These are phyloP conservation scores for Coemansia sp. DNA, from an alignment of 192 early-diverging fungal genomes.

Conservation along the genomic window DNA sequence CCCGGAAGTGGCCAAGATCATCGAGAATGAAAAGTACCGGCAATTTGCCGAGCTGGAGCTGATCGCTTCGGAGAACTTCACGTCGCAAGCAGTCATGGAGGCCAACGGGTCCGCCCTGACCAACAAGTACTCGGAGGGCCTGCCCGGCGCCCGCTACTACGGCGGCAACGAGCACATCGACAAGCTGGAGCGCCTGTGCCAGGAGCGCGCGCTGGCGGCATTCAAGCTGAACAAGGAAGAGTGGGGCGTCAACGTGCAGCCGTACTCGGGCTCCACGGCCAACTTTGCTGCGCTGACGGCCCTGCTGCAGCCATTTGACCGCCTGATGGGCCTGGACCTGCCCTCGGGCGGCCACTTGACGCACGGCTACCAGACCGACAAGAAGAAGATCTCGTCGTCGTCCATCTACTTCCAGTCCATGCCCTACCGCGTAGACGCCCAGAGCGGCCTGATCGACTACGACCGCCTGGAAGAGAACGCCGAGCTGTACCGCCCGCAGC, in stretches of 20 bases:
- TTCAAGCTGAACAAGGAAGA: constrained; percentile 83
- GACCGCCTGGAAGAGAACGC: constrained; percentile 92
- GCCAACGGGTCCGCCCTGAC: constrained; percentile 98
- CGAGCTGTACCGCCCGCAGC: constrained; percentile 92
- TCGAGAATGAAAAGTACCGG: constrained; percentile 97
- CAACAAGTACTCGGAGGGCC: constrained; percentile 99
- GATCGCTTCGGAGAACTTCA: constrained; percentile 99
- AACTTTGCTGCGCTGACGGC: constrained; percentile 98
- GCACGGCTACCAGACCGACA: constrained; percentile 98
- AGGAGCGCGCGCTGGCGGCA: constrained; percentile 89
- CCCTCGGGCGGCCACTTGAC: constrained; percentile 99
- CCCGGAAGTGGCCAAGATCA: constrained; percentile 86
- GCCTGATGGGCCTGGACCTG: constrained; percentile 99
- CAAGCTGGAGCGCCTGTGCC: constrained; percentile 92
- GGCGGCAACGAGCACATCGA: constrained; percentile 99
- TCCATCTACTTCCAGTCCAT: constrained; percentile 99
- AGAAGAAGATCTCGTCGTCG: constrained; percentile 99
- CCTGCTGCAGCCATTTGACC: constrained; percentile 92
- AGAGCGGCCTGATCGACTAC: constrained; percentile 92
- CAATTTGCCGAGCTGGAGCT: constrained; percentile 98
- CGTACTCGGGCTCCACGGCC: constrained; percentile 98
- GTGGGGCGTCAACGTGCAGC: constrained; percentile 99
- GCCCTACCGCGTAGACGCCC: constrained; percentile 91
- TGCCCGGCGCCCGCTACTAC: constrained; percentile 98
- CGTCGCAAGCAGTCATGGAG: constrained; percentile 99